Evolutionary conservation across 306 rosid species (phyloP), one percentile per base, ranked within the genome.

Genomic region (Ziziphus jujuba): DNA sequence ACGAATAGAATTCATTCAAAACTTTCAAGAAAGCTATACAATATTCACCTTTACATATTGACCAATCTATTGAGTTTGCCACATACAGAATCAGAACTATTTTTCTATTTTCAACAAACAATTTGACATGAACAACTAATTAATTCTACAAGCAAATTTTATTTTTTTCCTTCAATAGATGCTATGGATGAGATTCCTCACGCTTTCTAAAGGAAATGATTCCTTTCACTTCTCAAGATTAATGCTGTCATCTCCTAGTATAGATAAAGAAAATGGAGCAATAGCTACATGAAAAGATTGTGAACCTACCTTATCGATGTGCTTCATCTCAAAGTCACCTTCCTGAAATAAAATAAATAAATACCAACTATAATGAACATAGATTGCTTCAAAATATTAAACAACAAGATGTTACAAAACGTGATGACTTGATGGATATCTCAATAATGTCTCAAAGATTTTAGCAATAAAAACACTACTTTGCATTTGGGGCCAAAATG

Each of bases 281-380:
- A 85, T 79, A 19, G 80, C 80, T 61, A 79, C 87, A 19, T 81
- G 81, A 59, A 85, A 85, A 25, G 87, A 25, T 72, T 79, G 72
- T 28, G 72, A 80, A 33, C 77, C 81, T 54, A 76, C 71, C 71
- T 44, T 74, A 44, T 81, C 84, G 12, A 81, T 79, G 77, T 85
- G 84, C 62, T 81, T 85, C 89, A 85, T 81, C 80, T 85, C 89
- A 56, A 76, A 85, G 61, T 85, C 87, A 44, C 89, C 89, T 76
- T 85, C 89, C 89, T 85, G 78, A 77, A 75, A 16, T 55, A 31
- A 48, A 31, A 47, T 55, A 31, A 48, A 31, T 36, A 49, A 35
- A 74, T 57, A 35, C 67, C 51, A 63, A 25, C 2, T 28, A 28
- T 28, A 28, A 59, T 10, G 21, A 64, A 58, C 12, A 12, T 61